phyloP scores from a whole-genome alignment of 441 rosid genomes.

The Daphne laureola region DNA sequence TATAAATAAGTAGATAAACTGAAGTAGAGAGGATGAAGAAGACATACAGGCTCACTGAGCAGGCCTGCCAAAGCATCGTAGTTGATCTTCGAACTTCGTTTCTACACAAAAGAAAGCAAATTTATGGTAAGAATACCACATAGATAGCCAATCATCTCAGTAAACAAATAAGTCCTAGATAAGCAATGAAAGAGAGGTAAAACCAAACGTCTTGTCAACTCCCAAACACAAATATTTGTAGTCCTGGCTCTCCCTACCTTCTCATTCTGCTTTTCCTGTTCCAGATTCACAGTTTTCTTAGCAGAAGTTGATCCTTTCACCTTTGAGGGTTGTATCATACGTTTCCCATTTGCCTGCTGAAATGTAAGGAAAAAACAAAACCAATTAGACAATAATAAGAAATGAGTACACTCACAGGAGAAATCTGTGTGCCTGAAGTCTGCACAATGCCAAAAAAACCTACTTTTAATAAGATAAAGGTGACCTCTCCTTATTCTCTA shows the following conservation, averaged over 20 bases:
- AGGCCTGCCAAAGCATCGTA: slow-evolving; percentile 25
- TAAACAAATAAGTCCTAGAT: neutral
- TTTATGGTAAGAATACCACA: slow-evolving; percentile 1
- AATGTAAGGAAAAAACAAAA: neutral
- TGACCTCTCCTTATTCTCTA: too few relatives aligned
- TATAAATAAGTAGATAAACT: neutral
- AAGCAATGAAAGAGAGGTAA: neutral
- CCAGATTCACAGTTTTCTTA: slow-evolving; percentile 16
- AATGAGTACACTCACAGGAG: neutral
- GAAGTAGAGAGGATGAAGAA: neutral
- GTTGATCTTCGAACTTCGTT: slow-evolving; percentile 21
- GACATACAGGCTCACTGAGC: slow-evolving; percentile 22
- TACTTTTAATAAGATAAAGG: too few relatives aligned
- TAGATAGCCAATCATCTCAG: neutral
- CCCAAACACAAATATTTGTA: neutral
- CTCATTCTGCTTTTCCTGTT: slow-evolving; percentile 15
- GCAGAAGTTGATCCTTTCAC: slow-evolving; percentile 19
- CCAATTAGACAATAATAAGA: neutral
- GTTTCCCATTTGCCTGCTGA: slow-evolving; percentile 12
- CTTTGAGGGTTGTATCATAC: slow-evolving; percentile 7
- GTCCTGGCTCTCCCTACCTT: slow-evolving; percentile 17
- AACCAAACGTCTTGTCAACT: too few relatives aligned
- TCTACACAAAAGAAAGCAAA: slow-evolving; percentile 15
- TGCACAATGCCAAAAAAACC: neutral
- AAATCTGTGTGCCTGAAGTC: neutral